phyloP scores from a whole-genome alignment of 1,284 basidiomycete species.

The Inonotus hispidus region DNA sequence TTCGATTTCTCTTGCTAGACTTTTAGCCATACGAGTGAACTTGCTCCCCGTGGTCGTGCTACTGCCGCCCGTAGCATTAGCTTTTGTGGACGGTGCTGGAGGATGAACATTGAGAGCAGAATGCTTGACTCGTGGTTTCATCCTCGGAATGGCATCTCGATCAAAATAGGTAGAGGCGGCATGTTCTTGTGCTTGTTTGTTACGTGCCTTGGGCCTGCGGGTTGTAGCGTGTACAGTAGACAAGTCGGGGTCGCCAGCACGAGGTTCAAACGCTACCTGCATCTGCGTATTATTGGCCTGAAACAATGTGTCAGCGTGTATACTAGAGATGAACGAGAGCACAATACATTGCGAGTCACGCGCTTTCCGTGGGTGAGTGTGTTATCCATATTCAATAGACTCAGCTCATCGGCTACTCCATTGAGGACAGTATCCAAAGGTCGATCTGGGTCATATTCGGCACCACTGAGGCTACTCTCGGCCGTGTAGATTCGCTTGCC shows the following conservation, averaged over 20 bases:
- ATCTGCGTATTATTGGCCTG: conserved; percentile 7
- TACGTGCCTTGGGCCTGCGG: not conserved
- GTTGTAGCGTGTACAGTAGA: not conserved
- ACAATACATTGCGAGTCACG: conserved; percentile 28
- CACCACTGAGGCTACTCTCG: conserved; percentile 58
- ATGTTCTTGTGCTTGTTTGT: conserved; percentile 3
- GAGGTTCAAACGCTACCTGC: conserved; percentile 17
- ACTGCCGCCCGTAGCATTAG: conserved; percentile 22
- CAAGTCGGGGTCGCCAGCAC: conserved; percentile 5
- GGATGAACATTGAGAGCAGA: conserved; percentile 50
- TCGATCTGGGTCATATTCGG: conserved; percentile 84
- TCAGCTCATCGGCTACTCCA: conserved; percentile 44
- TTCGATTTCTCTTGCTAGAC: conserved; percentile 49
- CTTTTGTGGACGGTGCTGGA: conserved; percentile 42
- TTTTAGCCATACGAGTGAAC: conserved; percentile 54
- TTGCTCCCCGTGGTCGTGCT: conserved; percentile 27
- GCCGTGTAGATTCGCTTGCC: conserved; percentile 24
- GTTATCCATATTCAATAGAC: conserved; percentile 33
- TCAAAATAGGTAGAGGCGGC: conserved; percentile 23
- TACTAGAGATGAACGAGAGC: not conserved
- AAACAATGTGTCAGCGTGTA: not conserved
- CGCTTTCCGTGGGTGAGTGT: conserved; percentile 35
- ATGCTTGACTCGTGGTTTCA: conserved; percentile 30
- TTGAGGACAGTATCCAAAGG: conserved; percentile 71
- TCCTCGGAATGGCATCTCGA: conserved; percentile 24